Evolutionary conservation across 805 yeast species (phyloP).

Genomic region (Ogataea salicorniae): DNA sequence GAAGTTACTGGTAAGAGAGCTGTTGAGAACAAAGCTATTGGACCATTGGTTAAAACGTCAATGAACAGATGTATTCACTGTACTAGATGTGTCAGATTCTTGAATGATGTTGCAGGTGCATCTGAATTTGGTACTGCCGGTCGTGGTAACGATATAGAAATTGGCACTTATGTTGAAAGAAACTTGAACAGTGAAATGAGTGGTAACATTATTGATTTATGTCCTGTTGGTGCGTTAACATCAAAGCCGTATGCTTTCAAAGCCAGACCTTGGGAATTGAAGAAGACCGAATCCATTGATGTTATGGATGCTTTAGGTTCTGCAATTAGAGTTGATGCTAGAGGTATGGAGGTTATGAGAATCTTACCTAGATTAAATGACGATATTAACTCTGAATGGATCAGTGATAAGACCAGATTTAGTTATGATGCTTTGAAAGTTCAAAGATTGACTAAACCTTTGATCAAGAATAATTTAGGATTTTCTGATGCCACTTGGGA

Average conservation of each 20-base stretch:
- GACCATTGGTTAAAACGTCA: constrained; percentile 83
- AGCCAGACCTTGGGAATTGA: constrained; percentile 91
- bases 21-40: constrained; percentile 84
- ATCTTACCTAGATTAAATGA: constrained; percentile 82
- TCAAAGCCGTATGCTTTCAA: constrained; percentile 88
- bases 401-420: constrained; percentile 80
- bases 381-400: constrained; percentile 88
- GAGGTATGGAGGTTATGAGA: constrained; percentile 85
- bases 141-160: constrained; percentile 89
- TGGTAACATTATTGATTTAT: constrained; percentile 80
- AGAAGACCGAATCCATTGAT: constrained; percentile 82
- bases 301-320: constrained; percentile 82
- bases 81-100: constrained; percentile 83
- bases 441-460: constrained; percentile 79
- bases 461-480: constrained; percentile 61
- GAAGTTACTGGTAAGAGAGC: constrained; percentile 85
- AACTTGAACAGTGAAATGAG: constrained; percentile 80
- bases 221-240: constrained; percentile 91
- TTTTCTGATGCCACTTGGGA: constrained; percentile 83
- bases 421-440: constrained; percentile 83
- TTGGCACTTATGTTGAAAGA: constrained; percentile 83
- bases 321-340: constrained; percentile 75
- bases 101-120: constrained; percentile 90
- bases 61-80: constrained; percentile 93
- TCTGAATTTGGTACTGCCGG: constrained; percentile 87